phyloP scores from a whole-genome alignment of 257 asterid genomes.

The Salvia miltiorrhiza region DNA sequence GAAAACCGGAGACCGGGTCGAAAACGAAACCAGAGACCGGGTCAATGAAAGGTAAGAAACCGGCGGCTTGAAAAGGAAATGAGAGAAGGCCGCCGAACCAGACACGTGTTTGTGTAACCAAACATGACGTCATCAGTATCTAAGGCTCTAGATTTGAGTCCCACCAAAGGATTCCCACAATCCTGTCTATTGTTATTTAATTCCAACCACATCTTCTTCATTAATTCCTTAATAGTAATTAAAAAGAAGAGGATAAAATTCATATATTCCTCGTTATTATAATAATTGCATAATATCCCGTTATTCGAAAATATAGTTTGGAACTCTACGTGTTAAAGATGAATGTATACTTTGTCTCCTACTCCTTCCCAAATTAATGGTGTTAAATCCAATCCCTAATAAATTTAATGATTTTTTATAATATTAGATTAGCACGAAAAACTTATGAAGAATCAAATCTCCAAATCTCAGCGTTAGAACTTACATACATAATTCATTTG shows the following conservation, averaged over 20 bases:
- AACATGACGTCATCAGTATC: conserved; percentile 13
- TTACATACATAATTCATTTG: no score
- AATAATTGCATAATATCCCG: background rate
- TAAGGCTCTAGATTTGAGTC: conserved; percentile 3
- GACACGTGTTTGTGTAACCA: background rate
- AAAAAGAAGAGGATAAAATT: background rate
- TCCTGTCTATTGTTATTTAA: background rate
- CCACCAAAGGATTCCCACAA: conserved; percentile 17
- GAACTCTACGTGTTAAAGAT: background rate
- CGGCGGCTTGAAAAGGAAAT: conserved; percentile 21
- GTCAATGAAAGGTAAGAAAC: conserved; percentile 8
- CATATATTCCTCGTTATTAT: background rate
- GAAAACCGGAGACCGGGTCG: background rate
- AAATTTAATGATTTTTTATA: no score
- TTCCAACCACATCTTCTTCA: conserved; percentile 10
- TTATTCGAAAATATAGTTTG: no score
- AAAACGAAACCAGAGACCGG: background rate
- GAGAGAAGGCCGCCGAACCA: background rate
- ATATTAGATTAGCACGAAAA: no score
- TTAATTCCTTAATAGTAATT: background rate
- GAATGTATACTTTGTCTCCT: no score
- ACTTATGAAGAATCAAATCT: no score
- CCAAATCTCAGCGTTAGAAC: no score
- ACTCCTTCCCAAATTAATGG: no score
- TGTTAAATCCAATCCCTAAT: no score